phyloP scores from a whole-genome alignment of 1,139 yeast genomes.

The Saccharomyces hybrid region DNA sequence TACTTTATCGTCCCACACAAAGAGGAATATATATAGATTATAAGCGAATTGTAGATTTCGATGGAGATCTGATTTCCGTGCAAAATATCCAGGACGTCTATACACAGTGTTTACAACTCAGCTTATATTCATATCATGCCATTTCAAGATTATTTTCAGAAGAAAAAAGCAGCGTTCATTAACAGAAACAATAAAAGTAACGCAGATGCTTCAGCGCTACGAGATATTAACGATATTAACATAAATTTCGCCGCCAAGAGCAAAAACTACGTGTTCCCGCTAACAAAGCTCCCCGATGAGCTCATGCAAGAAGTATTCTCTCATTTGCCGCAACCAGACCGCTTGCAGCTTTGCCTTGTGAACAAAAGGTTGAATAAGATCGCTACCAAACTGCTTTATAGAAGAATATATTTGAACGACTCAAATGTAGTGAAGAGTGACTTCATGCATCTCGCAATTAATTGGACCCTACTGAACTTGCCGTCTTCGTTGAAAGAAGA shows the following conservation, averaged over 20 bases:
- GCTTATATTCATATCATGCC: background rate
- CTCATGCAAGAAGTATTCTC: slow-evolving; percentile 28
- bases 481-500: slow-evolving; percentile 28
- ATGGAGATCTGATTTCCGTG: background rate
- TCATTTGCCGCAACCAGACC: slow-evolving; percentile 29
- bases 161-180: background rate
- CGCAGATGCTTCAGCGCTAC: background rate
- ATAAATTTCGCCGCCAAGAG: background rate
- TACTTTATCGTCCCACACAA: background rate
- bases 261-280: slow-evolving; percentile 10
- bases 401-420: slow-evolving; percentile 32
- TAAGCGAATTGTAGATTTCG: background rate
- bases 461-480: slow-evolving; percentile 30
- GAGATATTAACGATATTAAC: background rate
- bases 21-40: background rate
- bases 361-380: slow-evolving; percentile 21
- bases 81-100: background rate
- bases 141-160: background rate
- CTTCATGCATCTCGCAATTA: slow-evolving; percentile 29
- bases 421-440: slow-evolving; percentile 33
- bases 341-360: slow-evolving; percentile 21
- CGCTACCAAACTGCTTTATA: slow-evolving; percentile 28
- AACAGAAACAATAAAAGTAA: background rate
- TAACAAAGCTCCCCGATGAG: slow-evolving; percentile 24
- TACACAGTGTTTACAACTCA: background rate